Evolutionary conservation across 2,329 filamentous ascomycete genomes (phyloP).

Genomic region (Leptographium wingfieldii): DNA sequence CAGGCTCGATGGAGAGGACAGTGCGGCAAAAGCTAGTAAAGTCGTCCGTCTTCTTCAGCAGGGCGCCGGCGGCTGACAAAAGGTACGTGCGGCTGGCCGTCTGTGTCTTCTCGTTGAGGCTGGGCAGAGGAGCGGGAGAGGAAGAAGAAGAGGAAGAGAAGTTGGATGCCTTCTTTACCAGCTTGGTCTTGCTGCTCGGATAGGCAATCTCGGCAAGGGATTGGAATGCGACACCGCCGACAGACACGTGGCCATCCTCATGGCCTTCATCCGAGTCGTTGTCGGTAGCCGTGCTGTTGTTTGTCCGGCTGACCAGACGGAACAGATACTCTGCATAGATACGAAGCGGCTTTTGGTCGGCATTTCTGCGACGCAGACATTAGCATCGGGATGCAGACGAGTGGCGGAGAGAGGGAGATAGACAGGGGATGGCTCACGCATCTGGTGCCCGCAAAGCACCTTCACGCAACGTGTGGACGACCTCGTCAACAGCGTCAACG

Average conservation of each 20-base stretch:
- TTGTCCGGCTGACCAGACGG: slow-evolving; percentile 31
- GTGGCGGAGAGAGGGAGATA: too few relatives aligned
- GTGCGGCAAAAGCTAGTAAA: slow-evolving; percentile 41
- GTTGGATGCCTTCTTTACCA: background rate
- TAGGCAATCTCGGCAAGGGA: slow-evolving; percentile 45
- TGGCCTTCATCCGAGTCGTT: slow-evolving; percentile 15
- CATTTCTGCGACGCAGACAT: slow-evolving; percentile 18
- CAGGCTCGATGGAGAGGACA: slow-evolving; percentile 39
- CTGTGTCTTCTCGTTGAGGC: slow-evolving; percentile 38
- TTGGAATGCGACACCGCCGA: slow-evolving; percentile 30
- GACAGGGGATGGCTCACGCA: slow-evolving; percentile 17
- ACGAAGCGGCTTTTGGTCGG: slow-evolving; percentile 31
- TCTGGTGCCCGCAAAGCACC: slow-evolving; percentile 21
- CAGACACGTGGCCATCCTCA: slow-evolving; percentile 19
- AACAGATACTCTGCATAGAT: slow-evolving; percentile 42
- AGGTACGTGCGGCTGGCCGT: slow-evolving; percentile 44
- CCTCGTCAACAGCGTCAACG: slow-evolving; percentile 38
- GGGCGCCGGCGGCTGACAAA: slow-evolving; percentile 43
- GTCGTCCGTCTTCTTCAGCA: slow-evolving; percentile 40
- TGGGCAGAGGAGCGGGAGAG: slow-evolving; percentile 21
- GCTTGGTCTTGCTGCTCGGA: slow-evolving; percentile 12
- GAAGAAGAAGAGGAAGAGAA: background rate
- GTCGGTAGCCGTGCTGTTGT: slow-evolving; percentile 15
- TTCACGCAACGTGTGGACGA: slow-evolving; percentile 33
- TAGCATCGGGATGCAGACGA: slow-evolving; percentile 16